Percentiles rank a stretch among this genome's conserved stretches.
These are phyloP conservation scores for Echinosophora koreensis DNA, from an alignment of 306 rosid species.

Conservation along the genomic window DNA sequence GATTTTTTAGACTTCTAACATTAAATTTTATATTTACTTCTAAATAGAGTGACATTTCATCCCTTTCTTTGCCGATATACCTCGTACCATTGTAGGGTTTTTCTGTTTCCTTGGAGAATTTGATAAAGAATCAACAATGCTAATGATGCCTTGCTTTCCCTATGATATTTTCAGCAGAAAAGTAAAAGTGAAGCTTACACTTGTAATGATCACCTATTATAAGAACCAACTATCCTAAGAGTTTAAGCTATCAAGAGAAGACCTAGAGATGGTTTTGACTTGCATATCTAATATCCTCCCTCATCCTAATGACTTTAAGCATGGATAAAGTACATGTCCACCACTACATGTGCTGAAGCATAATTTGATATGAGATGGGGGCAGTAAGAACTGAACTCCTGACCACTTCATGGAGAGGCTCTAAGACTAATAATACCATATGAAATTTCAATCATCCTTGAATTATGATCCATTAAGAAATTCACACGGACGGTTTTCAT, in stretches of 20 bases:
- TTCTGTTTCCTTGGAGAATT: constrained; percentile 1
- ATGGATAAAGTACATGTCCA: background rate
- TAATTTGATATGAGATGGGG: constrained; percentile 14
- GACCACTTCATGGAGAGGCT: background rate
- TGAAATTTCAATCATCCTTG: background rate
- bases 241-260: constrained; percentile 18
- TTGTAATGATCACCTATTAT: constrained; percentile 27
- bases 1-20: background rate
- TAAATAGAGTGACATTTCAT: background rate
- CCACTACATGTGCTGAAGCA: background rate
- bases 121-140: background rate
- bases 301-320: background rate
- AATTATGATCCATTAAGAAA: constrained; percentile 9
- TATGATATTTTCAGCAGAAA: background rate
- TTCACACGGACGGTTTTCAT: background rate
- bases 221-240: constrained; percentile 12
- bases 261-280: background rate
- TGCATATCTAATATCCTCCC: background rate
- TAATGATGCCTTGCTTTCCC: constrained; percentile 17
- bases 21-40: background rate
- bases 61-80: background rate
- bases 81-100: background rate
- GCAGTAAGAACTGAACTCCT: background rate
- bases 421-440: background rate
- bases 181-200: background rate